A percentile compares a stretch with the other conserved stretches of the same genome.
phyloP scores from a whole-genome alignment of 768 basidiomycete species.

The Russula dissimulans region DNA sequence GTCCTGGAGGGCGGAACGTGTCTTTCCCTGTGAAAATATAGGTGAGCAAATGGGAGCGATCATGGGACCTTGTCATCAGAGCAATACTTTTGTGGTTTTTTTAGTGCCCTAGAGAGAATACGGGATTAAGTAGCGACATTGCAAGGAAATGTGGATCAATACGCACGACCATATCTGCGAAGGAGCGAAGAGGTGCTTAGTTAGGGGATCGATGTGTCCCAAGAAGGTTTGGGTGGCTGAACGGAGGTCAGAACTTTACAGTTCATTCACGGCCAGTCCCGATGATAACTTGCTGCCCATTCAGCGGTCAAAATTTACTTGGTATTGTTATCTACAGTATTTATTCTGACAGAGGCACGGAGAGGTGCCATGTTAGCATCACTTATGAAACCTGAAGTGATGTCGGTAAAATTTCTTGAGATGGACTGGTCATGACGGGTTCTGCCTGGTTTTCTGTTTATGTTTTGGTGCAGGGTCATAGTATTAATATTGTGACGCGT shows the following conservation, averaged over 20 bases:
- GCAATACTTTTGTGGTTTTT: slow-evolving; percentile 17
- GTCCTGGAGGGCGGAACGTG: slow-evolving; percentile 93
- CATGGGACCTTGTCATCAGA: neutral
- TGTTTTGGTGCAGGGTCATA: too few relatives aligned
- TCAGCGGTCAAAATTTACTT: too few relatives aligned
- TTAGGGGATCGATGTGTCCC: slow-evolving; percentile 23
- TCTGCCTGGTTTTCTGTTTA: too few relatives aligned
- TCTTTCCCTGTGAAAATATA: slow-evolving; percentile 45
- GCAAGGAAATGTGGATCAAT: neutral
- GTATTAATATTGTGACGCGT: too few relatives aligned
- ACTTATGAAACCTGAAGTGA: too few relatives aligned
- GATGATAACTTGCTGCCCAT: neutral
- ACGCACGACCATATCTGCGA: slow-evolving; percentile 48
- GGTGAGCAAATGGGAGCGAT: neutral
- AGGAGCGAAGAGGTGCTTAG: slow-evolving; percentile 21
- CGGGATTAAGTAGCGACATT: neutral
- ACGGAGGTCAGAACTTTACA: slow-evolving; percentile 24
- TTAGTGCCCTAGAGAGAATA: slow-evolving; percentile 5
- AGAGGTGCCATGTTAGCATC: too few relatives aligned
- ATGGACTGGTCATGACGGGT: too few relatives aligned
- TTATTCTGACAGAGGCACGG: too few relatives aligned
- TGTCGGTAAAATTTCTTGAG: too few relatives aligned
- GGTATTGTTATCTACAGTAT: too few relatives aligned
- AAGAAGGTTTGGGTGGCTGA: slow-evolving; percentile 54
- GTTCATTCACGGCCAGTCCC: slow-evolving; percentile 26